Evolutionary conservation across 2,329 filamentous ascomycete species (phyloP).

Genomic region (Pestalotiopsis sp.): DNA sequence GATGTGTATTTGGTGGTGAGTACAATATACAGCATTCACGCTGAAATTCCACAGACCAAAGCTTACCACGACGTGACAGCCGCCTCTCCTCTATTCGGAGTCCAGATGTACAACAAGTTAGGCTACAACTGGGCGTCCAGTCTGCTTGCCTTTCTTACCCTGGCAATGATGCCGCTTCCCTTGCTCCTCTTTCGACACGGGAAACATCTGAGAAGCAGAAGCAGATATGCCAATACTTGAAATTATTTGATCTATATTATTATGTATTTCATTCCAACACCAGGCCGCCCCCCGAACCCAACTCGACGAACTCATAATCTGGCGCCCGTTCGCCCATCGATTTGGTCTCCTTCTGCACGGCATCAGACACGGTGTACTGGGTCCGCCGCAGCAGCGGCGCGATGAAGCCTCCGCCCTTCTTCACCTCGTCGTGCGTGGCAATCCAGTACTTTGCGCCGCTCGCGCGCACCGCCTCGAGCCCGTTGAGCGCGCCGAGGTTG

Average conservation of each 20-base stretch:
- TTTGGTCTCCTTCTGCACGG: slow-evolving; percentile 36
- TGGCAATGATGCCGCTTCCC: background rate
- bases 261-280: slow-evolving; percentile 37
- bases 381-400: slow-evolving; percentile 50
- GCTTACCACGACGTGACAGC: background rate
- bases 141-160: background rate
- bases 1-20: slow-evolving; percentile 24
- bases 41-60: too few species aligned
- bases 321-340: slow-evolving; percentile 34
- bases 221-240: background rate
- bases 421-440: slow-evolving; percentile 66
- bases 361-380: slow-evolving; percentile 44
- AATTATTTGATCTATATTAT: background rate
- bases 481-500: slow-evolving; percentile 66
- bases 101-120: background rate
- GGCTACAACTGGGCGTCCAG: background rate
- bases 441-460: slow-evolving; percentile 64
- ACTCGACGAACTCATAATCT: slow-evolving; percentile 49
- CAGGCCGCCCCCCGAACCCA: slow-evolving; percentile 58
- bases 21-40: background rate
- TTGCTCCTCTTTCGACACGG: background rate
- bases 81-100: background rate
- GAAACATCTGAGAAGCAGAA: background rate
- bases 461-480: slow-evolving; percentile 54
- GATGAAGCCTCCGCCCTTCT: slow-evolving; percentile 59